Conservation (phyloP, 225 moss, liverwort and hornwort species). For the Polytrichum formosum region DNA sequence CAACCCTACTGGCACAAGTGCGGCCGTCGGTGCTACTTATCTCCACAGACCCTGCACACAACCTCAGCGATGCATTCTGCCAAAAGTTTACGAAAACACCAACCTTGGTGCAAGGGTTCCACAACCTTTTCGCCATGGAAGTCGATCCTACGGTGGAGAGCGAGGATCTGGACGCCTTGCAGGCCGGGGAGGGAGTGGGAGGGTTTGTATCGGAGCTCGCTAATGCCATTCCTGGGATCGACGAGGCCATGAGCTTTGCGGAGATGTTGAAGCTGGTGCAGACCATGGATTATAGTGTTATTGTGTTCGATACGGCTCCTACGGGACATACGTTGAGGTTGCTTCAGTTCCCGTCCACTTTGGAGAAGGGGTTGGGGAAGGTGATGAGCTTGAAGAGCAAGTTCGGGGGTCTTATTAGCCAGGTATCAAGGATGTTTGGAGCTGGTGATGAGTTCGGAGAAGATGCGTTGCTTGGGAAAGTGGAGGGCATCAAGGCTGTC, state of each 20-base stretch:
- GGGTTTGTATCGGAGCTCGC: constrained; percentile 92
- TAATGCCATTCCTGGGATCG: constrained; percentile 92
- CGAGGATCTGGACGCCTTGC: constrained; percentile 87
- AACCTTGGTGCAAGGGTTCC: constrained; percentile 71
- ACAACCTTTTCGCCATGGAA: constrained; percentile 91
- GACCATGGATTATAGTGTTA: constrained; percentile 95
- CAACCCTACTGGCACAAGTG: constrained; percentile 62
- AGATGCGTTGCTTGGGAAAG: constrained; percentile 83
- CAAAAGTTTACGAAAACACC: constrained; percentile 90
- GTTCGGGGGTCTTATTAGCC: constrained; percentile 84
- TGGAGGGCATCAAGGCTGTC: constrained; percentile 81
- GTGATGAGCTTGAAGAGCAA: constrained; percentile 82
- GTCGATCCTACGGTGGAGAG: constrained; percentile 93
- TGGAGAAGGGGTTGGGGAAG: constrained; percentile 91
- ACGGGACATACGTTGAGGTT: constrained; percentile 85
- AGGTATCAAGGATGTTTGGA: constrained; percentile 88
- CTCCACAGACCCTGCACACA: constrained; percentile 92
- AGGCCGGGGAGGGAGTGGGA: constrained; percentile 77
- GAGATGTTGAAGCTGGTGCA: constrained; percentile 99
- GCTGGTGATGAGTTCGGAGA: constrained; percentile 80
- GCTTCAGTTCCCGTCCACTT: constrained; percentile 83
- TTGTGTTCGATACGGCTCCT: constrained; percentile 96
- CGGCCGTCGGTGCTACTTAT: constrained; percentile 80
- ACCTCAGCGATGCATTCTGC: constrained; percentile 93
- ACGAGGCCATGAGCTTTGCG: constrained; percentile 99